Conservation (phyloP, 768 basidiomycete species). For the Artomyces pyxidatus region DNA sequence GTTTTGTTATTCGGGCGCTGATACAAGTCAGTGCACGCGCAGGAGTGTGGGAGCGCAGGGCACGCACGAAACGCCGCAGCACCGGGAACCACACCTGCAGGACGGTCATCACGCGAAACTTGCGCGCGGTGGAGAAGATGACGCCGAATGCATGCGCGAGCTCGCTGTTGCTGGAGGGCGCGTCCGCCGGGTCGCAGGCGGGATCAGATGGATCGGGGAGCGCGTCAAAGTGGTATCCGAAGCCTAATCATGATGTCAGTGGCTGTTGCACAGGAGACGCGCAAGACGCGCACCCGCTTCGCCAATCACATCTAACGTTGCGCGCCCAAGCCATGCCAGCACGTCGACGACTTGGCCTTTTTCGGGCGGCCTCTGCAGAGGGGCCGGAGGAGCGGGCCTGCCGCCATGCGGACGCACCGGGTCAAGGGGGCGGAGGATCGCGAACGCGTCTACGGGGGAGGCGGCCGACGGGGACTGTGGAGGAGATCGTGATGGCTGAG, state of each 20-base stretch:
- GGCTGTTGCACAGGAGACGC: neutral
- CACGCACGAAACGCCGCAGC: constrained; percentile 43
- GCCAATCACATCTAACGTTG: constrained; percentile 73
- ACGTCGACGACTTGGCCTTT: constrained; percentile 39
- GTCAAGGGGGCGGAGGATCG: constrained; percentile 8
- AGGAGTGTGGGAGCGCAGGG: constrained; percentile 17
- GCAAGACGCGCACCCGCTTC: constrained; percentile 39
- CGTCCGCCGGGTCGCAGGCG: constrained; percentile 24
- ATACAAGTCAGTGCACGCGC: neutral
- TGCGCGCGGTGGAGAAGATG: constrained; percentile 45
- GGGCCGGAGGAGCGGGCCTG: neutral
- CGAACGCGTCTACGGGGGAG: neutral
- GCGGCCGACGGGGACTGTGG: neutral
- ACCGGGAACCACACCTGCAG: constrained; percentile 53
- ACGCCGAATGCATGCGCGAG: constrained; percentile 46
- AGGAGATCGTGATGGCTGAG: neutral
- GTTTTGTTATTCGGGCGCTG: constrained; percentile 8
- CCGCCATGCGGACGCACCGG: constrained; percentile 1
- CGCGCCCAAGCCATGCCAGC: constrained; percentile 54
- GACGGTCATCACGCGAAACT: constrained; percentile 44
- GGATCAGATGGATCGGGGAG: constrained; percentile 29
- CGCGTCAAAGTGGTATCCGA: constrained; percentile 46
- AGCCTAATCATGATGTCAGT: constrained; percentile 31
- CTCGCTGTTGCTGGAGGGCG: constrained; percentile 37
- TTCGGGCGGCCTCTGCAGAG: neutral